Evolutionary conservation across 2,329 filamentous ascomycete species (phyloP).

Genomic region (Aulographum hederae): DNA sequence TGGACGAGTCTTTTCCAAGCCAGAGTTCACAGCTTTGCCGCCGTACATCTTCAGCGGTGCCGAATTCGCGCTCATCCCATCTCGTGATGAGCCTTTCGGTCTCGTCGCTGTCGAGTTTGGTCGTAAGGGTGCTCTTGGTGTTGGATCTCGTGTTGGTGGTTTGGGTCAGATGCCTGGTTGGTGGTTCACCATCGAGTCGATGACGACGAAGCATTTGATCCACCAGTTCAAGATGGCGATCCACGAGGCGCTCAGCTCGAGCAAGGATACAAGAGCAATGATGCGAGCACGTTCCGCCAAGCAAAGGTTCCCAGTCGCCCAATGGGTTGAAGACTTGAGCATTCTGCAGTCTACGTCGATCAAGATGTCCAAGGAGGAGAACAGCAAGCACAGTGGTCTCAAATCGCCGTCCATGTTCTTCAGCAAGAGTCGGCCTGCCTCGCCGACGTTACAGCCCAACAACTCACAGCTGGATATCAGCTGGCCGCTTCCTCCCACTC

Average conservation of each 20-base stretch:
- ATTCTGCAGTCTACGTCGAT: constrained; percentile 43
- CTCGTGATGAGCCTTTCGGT: constrained; percentile 50
- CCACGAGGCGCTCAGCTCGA: constrained; percentile 39
- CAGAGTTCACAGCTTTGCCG: constrained; percentile 48
- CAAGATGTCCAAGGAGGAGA: constrained; percentile 32
- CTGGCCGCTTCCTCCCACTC: not conserved
- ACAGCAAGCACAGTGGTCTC: constrained; percentile 9
- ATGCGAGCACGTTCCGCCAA: constrained; percentile 48
- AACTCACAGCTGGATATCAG: not conserved
- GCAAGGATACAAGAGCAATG: constrained; percentile 33
- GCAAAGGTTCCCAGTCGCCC: constrained; percentile 47
- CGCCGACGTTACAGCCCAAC: not conserved
- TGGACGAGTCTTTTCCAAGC: constrained; percentile 47
- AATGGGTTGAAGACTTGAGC: constrained; percentile 48
- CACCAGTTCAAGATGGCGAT: constrained; percentile 49
- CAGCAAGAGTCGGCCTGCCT: constrained; percentile 1
- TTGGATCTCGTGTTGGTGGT: constrained; percentile 47
- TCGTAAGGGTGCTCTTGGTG: constrained; percentile 47
- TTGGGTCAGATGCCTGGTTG: constrained; percentile 50
- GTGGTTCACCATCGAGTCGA: constrained; percentile 53
- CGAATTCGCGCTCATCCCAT: constrained; percentile 50
- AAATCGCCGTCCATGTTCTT: constrained; percentile 1
- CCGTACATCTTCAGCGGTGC: constrained; percentile 49
- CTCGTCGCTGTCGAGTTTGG: constrained; percentile 52
- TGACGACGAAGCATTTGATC: constrained; percentile 41